Evolutionary conservation across 2,329 filamentous ascomycete species (phyloP), one percentile per base, ranked within the genome.

Genomic region (Fusarium pseudoanthophilum): DNA sequence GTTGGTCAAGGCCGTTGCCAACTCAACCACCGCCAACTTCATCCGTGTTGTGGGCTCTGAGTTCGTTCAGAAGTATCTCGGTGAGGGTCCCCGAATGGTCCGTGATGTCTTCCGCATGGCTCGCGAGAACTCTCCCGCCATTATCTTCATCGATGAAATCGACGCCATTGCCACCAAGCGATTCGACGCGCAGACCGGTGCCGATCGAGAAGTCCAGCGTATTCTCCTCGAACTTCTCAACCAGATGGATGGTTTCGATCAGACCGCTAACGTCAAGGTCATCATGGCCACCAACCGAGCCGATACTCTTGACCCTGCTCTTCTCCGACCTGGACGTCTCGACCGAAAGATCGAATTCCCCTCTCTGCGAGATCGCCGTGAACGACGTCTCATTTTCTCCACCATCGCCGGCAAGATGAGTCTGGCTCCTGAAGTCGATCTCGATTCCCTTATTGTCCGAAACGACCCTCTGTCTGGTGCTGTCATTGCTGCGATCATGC

Each of bases 261-360:
- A 99, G 84, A 97, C 95, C 1, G 93, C 94, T 82, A 99, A 99
- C 84, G 96, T 99, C 84, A 99, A 99, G 87, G 96, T 99, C 82
- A 99, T 99, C 86, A 99, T 99, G 96, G 96, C 96, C 76, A 99
- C 96, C 76, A 99, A 99, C 87, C 93, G 96, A 82, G 95, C 96
- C 75, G 96, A 98, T 83, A 99, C 96, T 11, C 89, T 99, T 74
- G 96, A 99, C 82, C 96, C 96, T 21, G 96, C 96, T 46, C 89
- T 99, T 71, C 90, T 99, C 70, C 94, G 96, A 78, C 96, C 96
- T 37, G 96, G 96, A 76, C 95, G 96, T 86, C 88, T 99, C 67
- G 96, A 99, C 84, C 90, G 96, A 81, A 99, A 99, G 89, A 99
- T 99, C 75, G 96, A 99, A 84, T 99, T 99, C 84, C 96, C 96